Evolutionary conservation across 805 yeast genomes (phyloP).

Genomic region (Kuraishia piskuri): DNA sequence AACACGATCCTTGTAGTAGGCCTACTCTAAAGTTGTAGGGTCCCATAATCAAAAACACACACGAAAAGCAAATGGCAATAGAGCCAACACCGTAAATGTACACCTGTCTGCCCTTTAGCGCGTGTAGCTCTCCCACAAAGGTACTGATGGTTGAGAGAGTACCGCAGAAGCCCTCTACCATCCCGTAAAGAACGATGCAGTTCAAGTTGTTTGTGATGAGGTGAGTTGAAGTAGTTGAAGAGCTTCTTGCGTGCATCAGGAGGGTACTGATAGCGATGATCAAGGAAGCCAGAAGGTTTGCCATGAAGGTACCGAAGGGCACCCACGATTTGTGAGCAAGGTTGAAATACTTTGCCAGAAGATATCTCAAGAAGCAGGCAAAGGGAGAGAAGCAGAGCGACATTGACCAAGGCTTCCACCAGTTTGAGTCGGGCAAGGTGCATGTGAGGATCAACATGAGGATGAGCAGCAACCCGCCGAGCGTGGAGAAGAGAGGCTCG

Average conservation of each 20-base stretch:
- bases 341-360: constrained; percentile 43
- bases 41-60: constrained; percentile 57
- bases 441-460: constrained; percentile 35
- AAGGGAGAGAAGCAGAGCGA: constrained; percentile 60
- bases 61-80: constrained; percentile 35
- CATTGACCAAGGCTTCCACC: constrained; percentile 67
- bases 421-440: constrained; percentile 18
- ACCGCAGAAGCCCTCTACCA: constrained; percentile 65
- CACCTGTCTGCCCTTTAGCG: constrained; percentile 21
- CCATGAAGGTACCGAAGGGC: constrained; percentile 36
- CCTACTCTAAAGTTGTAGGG: constrained; percentile 65
- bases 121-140: constrained; percentile 57
- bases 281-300: constrained; percentile 39
- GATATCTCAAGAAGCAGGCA: constrained; percentile 55
- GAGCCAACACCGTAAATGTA: constrained; percentile 45
- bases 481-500: constrained; percentile 1
- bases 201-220: constrained; percentile 19
- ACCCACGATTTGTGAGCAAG: constrained; percentile 17
- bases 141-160: constrained; percentile 70
- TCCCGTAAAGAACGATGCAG: constrained; percentile 46
- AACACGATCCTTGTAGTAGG: constrained; percentile 9
- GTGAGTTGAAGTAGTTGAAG: constrained; percentile 11
- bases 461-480: constrained; percentile 16
- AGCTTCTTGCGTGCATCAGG: constrained; percentile 22
- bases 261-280: constrained; percentile 35